Percentiles rank a stretch among this genome's conserved stretches.
Evolutionary conservation across 352 stramenopile species (phyloP).

Genomic region (Phytophthora citrophthora): DNA sequence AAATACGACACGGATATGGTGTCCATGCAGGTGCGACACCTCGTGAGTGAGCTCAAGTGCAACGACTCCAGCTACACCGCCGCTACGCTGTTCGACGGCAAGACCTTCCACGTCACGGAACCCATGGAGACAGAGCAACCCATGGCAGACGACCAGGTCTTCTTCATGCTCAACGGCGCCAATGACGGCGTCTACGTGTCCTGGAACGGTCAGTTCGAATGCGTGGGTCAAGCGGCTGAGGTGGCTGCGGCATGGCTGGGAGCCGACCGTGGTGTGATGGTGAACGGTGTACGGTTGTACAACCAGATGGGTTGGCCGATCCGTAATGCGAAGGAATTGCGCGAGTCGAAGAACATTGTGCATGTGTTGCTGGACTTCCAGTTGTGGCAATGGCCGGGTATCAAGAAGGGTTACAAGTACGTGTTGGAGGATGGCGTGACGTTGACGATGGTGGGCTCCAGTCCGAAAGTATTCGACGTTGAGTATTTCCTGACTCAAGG

Average conservation of each 20-base stretch:
- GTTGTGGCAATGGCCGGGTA: conserved; percentile 84
- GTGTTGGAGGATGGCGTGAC: conserved; percentile 69
- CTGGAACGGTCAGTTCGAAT: conserved; percentile 79
- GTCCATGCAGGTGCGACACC: conserved; percentile 36
- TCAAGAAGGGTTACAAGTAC: conserved; percentile 81
- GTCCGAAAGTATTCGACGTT: conserved; percentile 78
- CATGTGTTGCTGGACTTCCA: conserved; percentile 86
- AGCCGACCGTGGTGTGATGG: conserved; percentile 66
- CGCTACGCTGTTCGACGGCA: conserved; percentile 41
- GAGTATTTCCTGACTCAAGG: conserved; percentile 61
- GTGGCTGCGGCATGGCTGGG: conserved; percentile 65
- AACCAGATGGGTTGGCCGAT: conserved; percentile 71
- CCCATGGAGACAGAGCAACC: conserved; percentile 51
- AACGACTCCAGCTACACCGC: conserved; percentile 43
- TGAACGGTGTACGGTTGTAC: conserved; percentile 77
- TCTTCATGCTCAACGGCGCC: conserved; percentile 86
- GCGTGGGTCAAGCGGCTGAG: conserved; percentile 49
- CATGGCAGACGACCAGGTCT: conserved; percentile 54
- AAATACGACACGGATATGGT: conserved; percentile 72
- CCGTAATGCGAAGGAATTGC: conserved; percentile 53
- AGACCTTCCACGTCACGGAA: conserved; percentile 51
- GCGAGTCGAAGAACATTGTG: conserved; percentile 59
- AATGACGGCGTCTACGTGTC: conserved; percentile 82
- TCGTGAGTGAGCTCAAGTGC: conserved; percentile 46
- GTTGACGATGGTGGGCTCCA: conserved; percentile 67